phyloP scores from a whole-genome alignment of 1,284 basidiomycete genomes.

The Leccinum variabile region DNA sequence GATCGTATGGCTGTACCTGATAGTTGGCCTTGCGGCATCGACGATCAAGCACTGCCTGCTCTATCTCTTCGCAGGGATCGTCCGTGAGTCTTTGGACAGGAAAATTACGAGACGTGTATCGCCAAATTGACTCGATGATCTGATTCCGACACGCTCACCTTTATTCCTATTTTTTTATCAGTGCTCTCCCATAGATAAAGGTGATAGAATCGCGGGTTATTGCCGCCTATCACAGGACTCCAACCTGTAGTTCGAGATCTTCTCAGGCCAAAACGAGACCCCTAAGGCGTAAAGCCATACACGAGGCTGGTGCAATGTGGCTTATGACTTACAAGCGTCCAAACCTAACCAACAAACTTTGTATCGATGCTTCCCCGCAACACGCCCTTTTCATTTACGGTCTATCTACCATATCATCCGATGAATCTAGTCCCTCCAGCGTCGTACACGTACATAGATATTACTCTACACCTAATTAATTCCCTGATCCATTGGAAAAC shows the following conservation, averaged over 20 bases:
- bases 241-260: background rate
- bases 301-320: conserved; percentile 20
- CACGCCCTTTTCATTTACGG: conserved; percentile 30
- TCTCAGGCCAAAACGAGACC: conserved; percentile 8
- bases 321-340: conserved; percentile 6
- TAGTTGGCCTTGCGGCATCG: conserved; percentile 10
- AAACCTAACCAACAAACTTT: conserved; percentile 23
- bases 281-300: conserved; percentile 13
- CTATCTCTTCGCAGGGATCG: conserved; percentile 15
- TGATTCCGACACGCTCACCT: conserved; percentile 1
- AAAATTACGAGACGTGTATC: conserved; percentile 16
- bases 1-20: background rate
- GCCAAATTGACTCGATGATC: background rate
- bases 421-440: conserved; percentile 9
- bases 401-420: conserved; percentile 11
- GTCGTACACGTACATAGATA: conserved; percentile 20
- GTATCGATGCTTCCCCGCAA: conserved; percentile 28
- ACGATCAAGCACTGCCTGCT: conserved; percentile 17
- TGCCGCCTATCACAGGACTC: conserved; percentile 12
- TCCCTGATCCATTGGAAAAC: conserved; percentile 8
- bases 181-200: conserved; percentile 14
- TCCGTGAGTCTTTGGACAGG: background rate
- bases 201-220: conserved; percentile 21
- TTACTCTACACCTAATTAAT: conserved; percentile 14
- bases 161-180: conserved; percentile 13